phyloP scores from a whole-genome alignment of 495 filamentous ascomycete species.

The Neurospora pannonica region DNA sequence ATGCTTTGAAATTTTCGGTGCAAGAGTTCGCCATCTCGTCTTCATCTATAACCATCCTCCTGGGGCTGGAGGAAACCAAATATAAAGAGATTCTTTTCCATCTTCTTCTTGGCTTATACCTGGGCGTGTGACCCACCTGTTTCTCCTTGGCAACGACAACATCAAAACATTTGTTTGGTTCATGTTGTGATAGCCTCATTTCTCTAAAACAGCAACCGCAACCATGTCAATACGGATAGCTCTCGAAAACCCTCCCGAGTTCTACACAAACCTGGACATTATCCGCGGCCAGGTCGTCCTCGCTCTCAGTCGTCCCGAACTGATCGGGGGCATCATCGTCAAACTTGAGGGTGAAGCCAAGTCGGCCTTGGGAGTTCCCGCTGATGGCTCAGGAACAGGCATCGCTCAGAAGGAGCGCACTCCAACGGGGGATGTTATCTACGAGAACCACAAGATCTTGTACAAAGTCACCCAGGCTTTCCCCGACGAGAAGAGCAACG shows the following conservation, averaged over 20 bases:
- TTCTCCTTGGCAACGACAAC: neutral
- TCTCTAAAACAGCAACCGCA: conserved; percentile 32
- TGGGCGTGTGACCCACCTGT: neutral
- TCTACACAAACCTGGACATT: conserved; percentile 85
- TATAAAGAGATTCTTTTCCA: neutral
- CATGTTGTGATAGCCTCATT: neutral
- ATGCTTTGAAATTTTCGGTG: neutral
- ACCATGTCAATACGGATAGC: conserved; percentile 71
- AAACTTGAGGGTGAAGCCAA: conserved; percentile 89
- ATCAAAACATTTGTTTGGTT: neutral
- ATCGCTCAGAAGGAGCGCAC: conserved; percentile 18
- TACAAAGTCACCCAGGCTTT: conserved; percentile 73
- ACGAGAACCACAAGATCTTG: conserved; percentile 50
- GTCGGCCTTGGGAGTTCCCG: conserved; percentile 41
- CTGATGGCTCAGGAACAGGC: conserved; percentile 11
- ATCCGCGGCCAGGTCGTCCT: conserved; percentile 60
- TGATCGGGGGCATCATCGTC: conserved; percentile 70
- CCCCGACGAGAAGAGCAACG: conserved; percentile 52
- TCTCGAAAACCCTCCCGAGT: conserved; percentile 61
- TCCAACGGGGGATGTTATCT: conserved; percentile 26
- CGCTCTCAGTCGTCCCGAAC: conserved; percentile 50
- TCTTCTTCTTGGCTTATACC: neutral
- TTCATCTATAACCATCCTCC: neutral
- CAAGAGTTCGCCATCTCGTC: neutral
- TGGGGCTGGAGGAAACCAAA: neutral